Conservation (phyloP, 2,329 filamentous ascomycete genomes). For the Colletotrichum neosansevieriae region DNA sequence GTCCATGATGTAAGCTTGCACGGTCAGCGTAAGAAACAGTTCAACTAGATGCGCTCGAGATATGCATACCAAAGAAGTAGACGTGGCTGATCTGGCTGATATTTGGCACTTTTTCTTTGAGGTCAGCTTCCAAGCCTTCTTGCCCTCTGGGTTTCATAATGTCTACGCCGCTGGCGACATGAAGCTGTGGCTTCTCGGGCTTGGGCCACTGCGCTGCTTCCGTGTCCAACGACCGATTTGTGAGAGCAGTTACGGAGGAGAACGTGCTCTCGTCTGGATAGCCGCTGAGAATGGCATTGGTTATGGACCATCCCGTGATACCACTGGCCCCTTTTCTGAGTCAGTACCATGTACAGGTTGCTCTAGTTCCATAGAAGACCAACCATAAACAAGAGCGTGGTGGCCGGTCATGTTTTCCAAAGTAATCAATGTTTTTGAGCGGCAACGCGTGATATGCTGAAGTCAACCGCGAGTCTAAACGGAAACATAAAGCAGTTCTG, state of each 20-base stretch:
- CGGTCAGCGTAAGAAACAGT: neutral
- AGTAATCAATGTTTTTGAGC: too few relatives aligned
- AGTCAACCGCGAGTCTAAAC: neutral
- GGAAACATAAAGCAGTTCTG: neutral
- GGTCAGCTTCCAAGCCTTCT: constrained; percentile 47
- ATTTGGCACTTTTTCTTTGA: constrained; percentile 50
- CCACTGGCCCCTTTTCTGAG: constrained; percentile 45
- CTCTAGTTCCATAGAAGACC: neutral
- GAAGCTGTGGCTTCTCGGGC: constrained; percentile 45
- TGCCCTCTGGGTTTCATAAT: constrained; percentile 47
- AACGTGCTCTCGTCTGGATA: constrained; percentile 59
- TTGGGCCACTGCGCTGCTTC: constrained; percentile 47
- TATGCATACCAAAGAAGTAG: constrained; percentile 53
- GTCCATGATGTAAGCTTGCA: constrained; percentile 51
- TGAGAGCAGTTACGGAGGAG: constrained; percentile 58
- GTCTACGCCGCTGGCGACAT: constrained; percentile 51
- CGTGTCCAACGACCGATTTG: constrained; percentile 55
- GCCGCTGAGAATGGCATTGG: constrained; percentile 59
- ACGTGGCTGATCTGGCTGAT: constrained; percentile 53
- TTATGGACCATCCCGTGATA: constrained; percentile 63
- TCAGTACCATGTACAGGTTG: neutral
- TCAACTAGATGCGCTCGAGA: neutral
- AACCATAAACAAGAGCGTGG: constrained; percentile 8
- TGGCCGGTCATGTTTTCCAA: neutral
- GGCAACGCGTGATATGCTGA: neutral